Evolutionary conservation across 2,329 filamentous ascomycete species (phyloP).

Genomic region (Acrocalymma vagum): DNA sequence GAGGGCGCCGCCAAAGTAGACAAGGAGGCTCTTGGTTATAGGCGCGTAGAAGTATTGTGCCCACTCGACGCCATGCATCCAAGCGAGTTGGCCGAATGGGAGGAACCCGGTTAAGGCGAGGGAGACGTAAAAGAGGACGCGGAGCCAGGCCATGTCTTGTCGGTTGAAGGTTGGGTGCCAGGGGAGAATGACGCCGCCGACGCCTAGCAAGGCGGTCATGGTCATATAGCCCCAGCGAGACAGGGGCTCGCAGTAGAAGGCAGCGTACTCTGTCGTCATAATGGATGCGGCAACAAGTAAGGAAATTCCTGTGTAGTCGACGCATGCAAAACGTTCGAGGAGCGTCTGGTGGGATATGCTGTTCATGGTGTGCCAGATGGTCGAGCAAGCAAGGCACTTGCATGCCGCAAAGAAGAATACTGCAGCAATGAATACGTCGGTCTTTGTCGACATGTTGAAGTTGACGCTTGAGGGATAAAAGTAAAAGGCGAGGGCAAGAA

Average conservation of each 20-base stretch:
- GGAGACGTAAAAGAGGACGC: constrained; percentile 90
- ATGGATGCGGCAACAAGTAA: constrained; percentile 94
- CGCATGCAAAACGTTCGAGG: constrained; percentile 94
- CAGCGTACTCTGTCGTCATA: constrained; percentile 97
- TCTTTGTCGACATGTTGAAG: constrained; percentile 85
- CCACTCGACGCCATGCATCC: constrained; percentile 79
- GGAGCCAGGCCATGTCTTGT: constrained; percentile 88
- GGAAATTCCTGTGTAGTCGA: constrained; percentile 98
- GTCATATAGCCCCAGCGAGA: constrained; percentile 88
- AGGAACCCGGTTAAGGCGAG: constrained; percentile 89
- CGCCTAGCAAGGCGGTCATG: constrained; percentile 80
- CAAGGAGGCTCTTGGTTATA: constrained; percentile 82
- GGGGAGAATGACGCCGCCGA: constrained; percentile 88
- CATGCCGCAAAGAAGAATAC: constrained; percentile 96
- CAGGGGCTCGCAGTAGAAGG: constrained; percentile 95
- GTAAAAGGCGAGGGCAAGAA: constrained; percentile 90
- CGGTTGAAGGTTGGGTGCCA: constrained; percentile 98
- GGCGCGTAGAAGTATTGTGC: constrained; percentile 90
- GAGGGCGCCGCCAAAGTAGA: constrained; percentile 84
- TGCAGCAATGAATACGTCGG: constrained; percentile 89
- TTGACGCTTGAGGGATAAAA: constrained; percentile 91
- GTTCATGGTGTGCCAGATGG: constrained; percentile 99
- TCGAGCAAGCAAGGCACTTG: constrained; percentile 94
- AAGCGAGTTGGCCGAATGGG: constrained; percentile 83
- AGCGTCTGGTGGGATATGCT: constrained; percentile 89